Conservation (phyloP, 2,329 filamentous ascomycete species). For the Nemania sp. region DNA sequence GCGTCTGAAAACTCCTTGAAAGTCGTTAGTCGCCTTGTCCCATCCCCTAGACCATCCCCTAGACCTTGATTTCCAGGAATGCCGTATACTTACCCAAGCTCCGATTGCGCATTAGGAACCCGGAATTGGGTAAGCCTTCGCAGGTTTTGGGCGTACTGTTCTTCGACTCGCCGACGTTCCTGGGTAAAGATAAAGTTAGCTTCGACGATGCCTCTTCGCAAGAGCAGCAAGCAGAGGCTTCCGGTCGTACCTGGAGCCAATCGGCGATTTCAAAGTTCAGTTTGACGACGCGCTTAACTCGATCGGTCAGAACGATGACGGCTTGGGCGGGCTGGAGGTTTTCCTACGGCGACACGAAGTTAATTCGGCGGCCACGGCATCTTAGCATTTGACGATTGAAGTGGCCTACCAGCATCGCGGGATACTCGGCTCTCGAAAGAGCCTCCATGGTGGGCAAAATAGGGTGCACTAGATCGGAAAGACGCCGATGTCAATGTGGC, state of each 20-base stretch:
- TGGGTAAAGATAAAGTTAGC: constrained; percentile 44
- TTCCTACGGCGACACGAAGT: constrained; percentile 56
- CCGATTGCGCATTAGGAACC: constrained; percentile 73
- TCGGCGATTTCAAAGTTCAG: constrained; percentile 92
- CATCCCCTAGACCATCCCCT: background rate
- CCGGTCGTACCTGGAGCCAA: constrained; percentile 90
- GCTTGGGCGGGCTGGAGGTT: constrained; percentile 81
- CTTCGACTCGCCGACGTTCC: constrained; percentile 92
- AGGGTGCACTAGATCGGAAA: constrained; percentile 33
- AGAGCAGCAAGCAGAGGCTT: background rate
- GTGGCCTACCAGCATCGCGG: constrained; percentile 82
- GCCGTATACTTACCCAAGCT: constrained; percentile 90
- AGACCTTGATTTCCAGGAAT: background rate
- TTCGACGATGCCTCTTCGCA: background rate
- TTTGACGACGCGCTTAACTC: constrained; percentile 82
- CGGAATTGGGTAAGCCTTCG: constrained; percentile 77
- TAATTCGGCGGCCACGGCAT: constrained; percentile 5
- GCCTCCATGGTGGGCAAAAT: constrained; percentile 63
- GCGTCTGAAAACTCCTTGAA: constrained; percentile 79
- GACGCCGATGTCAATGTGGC: constrained; percentile 36
- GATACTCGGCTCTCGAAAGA: constrained; percentile 86
- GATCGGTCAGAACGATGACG: constrained; percentile 79
- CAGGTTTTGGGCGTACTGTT: constrained; percentile 81
- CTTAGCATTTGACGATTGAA: background rate
- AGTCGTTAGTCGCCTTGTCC: constrained; percentile 22